Conservation (phyloP, 768 basidiomycete species). For the Rubroboletus satanas region DNA sequence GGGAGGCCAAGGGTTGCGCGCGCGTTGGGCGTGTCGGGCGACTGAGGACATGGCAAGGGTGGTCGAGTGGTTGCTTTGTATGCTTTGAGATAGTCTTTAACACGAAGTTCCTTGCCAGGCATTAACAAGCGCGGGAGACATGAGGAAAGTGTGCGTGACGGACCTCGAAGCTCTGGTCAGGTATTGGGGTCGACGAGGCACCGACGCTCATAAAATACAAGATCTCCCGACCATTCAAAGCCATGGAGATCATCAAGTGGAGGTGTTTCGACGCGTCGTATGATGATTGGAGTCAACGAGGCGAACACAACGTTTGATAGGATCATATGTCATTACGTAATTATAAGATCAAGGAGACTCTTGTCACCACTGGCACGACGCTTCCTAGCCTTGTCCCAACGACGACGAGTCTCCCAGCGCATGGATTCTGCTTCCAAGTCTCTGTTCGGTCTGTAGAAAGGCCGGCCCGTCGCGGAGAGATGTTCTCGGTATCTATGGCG, state of each 20-base stretch:
- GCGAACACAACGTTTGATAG: not conserved
- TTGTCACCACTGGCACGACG: no score
- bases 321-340: conserved; percentile 12
- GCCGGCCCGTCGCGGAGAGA: not conserved
- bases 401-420: not conserved
- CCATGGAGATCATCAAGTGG: conserved; percentile 3
- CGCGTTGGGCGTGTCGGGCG: conserved; percentile 42
- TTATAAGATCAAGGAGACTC: not conserved
- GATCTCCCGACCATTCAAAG: conserved; percentile 13
- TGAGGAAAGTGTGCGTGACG: not conserved
- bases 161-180: conserved; percentile 30
- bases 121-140: not conserved
- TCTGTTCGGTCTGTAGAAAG: conserved; percentile 12
- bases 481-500: not conserved
- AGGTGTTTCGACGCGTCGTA: not conserved
- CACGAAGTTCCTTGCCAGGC: conserved; percentile 46
- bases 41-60: conserved; percentile 46
- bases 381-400: not conserved
- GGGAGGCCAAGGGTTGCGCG: conserved; percentile 46
- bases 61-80: conserved; percentile 45
- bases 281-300: not conserved
- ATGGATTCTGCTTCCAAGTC: not conserved
- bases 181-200: conserved; percentile 7
- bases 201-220: conserved; percentile 30
- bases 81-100: conserved; percentile 50